These are phyloP conservation scores for Cutaneotrichosporon dermatis DNA, from an alignment of 1,284 basidiomycete genomes.

Conservation along the genomic window DNA sequence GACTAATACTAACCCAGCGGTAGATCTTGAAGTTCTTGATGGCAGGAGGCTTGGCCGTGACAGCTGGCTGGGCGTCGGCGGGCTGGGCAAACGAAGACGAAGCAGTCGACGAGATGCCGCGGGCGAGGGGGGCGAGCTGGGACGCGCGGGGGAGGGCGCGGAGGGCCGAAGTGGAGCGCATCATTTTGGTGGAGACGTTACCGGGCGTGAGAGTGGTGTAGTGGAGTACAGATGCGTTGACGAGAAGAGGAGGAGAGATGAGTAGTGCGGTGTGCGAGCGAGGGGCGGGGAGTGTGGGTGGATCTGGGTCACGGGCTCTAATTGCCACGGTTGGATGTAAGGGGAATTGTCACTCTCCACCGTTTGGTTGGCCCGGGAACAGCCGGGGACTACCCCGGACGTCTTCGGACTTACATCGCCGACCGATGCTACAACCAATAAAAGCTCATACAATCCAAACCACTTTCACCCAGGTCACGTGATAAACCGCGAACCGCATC, in stretches of 20 bases:
- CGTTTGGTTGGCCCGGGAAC: slow-evolving; percentile 3
- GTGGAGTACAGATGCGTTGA: not conserved
- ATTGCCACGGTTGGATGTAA: no score
- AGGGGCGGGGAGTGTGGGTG: no score
- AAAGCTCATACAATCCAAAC: no score
- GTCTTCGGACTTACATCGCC: not conserved
- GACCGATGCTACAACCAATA: not conserved
- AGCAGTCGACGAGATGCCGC: slow-evolving; percentile 35
- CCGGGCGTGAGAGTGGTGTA: slow-evolving; percentile 6
- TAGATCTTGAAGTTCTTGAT: slow-evolving; percentile 94
- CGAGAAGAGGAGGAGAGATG: not conserved
- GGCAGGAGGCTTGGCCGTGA: slow-evolving; percentile 44
- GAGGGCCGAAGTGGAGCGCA: slow-evolving; percentile 20
- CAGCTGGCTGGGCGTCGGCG: slow-evolving; percentile 26
- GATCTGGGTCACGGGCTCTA: no score
- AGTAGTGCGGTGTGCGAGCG: not conserved
- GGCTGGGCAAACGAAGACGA: slow-evolving; percentile 32
- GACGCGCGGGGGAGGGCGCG: slow-evolving; percentile 15
- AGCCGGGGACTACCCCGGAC: not conserved
- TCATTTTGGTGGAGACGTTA: slow-evolving; percentile 10
- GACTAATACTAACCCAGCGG: slow-evolving; percentile 67
- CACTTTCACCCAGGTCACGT: no score
- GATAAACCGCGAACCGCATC: no score
- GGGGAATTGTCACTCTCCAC: not conserved
- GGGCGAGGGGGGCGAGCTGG: slow-evolving; percentile 13